Evolutionary conservation across 106 monocot genomes (phyloP), one percentile per base, ranked within the genome.

Genomic region (Dendrobium catenatum): DNA sequence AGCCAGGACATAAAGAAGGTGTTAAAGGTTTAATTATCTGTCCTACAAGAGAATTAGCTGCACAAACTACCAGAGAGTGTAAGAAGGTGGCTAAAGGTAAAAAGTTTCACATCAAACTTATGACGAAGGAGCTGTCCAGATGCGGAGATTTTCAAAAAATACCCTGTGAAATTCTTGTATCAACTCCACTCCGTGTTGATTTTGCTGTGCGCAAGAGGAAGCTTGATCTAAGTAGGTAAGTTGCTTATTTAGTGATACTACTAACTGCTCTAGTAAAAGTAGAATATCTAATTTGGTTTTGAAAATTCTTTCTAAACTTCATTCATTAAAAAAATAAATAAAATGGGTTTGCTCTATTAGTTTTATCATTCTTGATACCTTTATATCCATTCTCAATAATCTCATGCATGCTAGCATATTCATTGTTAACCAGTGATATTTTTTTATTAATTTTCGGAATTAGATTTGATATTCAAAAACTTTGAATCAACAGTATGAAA

Each of bases 41-140:
- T 68, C 99, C 99, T 51, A 99, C 99, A 72, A 91, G 99, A 87
- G 99, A 99, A 85, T 81, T 95, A 58, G 99, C 99, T 49, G 87
- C 88, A 82, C 99, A 99, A 86, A 99, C 90, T 82, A 88, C 90
- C 37, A 89, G 93, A 66, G 93, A 93, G 80, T 95, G 99, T 85
- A 99, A 95, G 83, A 99, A 91, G 82, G 83, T 99, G 33, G 83
- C 86, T 24, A 91, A 89, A 83, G 91, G 99, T 76, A 93, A 84
- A 76, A 99, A 93, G 76, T 99, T 93, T 42, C 81, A 89, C 68
- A 88, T 91, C 77, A 99, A 91, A 81, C 76, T 93, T 48, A 99
- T 95, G 99, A 99, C 99, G 0, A 99, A 95, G 85, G 99, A 93
- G 59, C 90, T 99, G 16, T 88, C 95, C 22, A 90, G 85, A 79